Percentiles rank a stretch among this genome's conserved stretches.
Conservation (phyloP, 805 yeast genomes). For the Starmera pachycereana region DNA sequence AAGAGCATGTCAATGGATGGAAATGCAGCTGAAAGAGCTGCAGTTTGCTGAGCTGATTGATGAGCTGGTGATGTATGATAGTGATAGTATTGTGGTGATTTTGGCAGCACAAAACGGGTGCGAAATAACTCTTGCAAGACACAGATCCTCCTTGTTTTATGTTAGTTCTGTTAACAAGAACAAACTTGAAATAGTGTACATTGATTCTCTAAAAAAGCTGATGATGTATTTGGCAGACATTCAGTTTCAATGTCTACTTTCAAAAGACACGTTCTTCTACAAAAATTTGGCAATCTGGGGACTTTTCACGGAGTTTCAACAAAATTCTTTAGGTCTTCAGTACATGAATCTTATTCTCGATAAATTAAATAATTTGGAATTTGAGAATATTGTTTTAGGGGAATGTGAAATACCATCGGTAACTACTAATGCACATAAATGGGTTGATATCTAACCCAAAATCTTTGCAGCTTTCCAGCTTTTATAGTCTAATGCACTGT, state of each 20-base stretch:
- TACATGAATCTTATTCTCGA: not conserved
- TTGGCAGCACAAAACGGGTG: not conserved
- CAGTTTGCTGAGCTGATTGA: not conserved
- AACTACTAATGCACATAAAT: no score
- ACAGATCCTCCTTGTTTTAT: not conserved
- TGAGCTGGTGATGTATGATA: not conserved
- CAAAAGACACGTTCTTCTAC: not conserved
- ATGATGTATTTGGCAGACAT: not conserved
- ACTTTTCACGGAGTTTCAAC: not conserved
- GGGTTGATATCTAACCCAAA: no score
- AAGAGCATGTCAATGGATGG: not conserved
- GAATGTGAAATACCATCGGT: not conserved
- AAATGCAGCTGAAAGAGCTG: not conserved
- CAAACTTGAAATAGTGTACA: not conserved
- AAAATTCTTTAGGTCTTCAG: not conserved
- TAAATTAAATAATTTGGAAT: not conserved
- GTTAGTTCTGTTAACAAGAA: not conserved
- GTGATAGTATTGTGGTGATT: not conserved
- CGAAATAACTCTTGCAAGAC: not conserved
- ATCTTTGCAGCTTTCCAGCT: no score
- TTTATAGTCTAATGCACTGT: no score
- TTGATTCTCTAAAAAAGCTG: not conserved
- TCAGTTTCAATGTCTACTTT: not conserved
- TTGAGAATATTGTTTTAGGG: not conserved
- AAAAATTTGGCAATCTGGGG: not conserved